These are phyloP conservation scores for Acorus gramineus DNA, from an alignment of 106 monocot species.

Conservation along the genomic window DNA sequence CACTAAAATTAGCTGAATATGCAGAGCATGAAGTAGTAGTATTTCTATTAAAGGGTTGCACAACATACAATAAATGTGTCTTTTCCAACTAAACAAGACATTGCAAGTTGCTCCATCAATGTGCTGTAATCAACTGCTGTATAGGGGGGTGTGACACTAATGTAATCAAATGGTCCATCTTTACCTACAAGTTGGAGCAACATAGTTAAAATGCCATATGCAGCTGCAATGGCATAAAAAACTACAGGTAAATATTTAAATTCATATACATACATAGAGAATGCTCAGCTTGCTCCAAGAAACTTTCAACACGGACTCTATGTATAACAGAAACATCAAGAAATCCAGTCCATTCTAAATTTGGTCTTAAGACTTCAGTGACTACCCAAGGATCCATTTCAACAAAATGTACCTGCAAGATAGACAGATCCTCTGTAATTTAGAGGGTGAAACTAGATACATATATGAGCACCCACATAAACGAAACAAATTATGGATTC, in stretches of 20 bases:
- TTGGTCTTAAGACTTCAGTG: constrained; percentile 74
- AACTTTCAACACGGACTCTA: constrained; percentile 65
- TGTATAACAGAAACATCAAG: constrained; percentile 69
- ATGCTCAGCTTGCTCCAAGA: constrained; percentile 45
- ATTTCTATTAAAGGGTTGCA: not conserved
- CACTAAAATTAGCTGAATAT: not conserved
- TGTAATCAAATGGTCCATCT: constrained; percentile 37
- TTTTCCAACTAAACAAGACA: constrained; percentile 68
- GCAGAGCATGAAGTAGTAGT: not conserved
- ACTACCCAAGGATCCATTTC: constrained; percentile 99
- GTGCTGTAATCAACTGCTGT: constrained; percentile 58
- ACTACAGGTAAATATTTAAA: not conserved
- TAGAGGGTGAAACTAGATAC: not conserved
- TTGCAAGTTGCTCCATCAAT: constrained; percentile 59
- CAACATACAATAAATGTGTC: constrained; percentile 81
- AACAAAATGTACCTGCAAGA: constrained; percentile 82
- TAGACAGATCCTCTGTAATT: not conserved
- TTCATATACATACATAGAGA: constrained; percentile 29
- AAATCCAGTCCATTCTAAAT: constrained; percentile 87
- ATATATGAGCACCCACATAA: no score
- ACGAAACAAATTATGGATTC: no score
- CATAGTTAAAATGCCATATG: no score
- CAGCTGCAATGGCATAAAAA: not conserved
- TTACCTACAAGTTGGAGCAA: constrained; percentile 9
- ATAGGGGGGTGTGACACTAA: constrained; percentile 95